Base-by-base conservation (phyloP, 78 protist genomes). In the Emiliania huxleyi region DNA sequence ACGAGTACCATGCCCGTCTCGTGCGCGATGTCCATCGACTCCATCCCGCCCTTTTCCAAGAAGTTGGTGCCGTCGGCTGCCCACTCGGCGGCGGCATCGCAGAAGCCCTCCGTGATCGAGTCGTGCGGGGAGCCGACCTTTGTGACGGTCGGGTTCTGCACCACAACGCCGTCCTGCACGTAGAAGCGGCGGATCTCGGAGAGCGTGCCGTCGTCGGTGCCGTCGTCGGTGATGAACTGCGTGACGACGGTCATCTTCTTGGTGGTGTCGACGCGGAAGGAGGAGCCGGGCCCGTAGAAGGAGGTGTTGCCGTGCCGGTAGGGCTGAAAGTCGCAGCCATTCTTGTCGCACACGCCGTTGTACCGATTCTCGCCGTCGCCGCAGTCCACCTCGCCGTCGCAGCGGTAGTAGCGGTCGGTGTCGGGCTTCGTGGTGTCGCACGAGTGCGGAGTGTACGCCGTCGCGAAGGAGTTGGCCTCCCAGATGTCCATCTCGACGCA, bases 401-500 rank as follows among this genome's bases (percentile, higher is more conserved):
- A 95, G n/a, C 93, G 56, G n/a, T n/a, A n/a, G n/a, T n/a, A n/a
- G n/a, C n/a, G n/a, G n/a, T n/a, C n/a, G n/a, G n/a, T n/a, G 22
- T 40, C 48, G 62, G 87, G 95, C 8, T 42, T 22, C 23, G 4
- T 0, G 37, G 37, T 43, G 40, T 87, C 93, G 91, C 96, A 95
- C 52, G 94, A 77, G 92, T 95, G 96, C 49, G 96, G 94, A 11
- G 96, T 95, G 35, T 89, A n/a, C 15, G 96, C 96, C 46, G 92
- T 90, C 12, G 96, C 94, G 88, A 95, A 69, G 4, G 42, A 88
- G 69, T 95, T 95, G 2, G 96, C 95, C 90, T 95, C 96, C 96
- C 96, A 95, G 56, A 95, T 91, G 89, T 95, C 96, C 96, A 95
- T 95, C 94, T 95, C 96, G 46, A 92, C 93, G 71, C 96, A 95